Conservation (phyloP, 257 asterid genomes). For the Phtheirospermum japonicum region DNA sequence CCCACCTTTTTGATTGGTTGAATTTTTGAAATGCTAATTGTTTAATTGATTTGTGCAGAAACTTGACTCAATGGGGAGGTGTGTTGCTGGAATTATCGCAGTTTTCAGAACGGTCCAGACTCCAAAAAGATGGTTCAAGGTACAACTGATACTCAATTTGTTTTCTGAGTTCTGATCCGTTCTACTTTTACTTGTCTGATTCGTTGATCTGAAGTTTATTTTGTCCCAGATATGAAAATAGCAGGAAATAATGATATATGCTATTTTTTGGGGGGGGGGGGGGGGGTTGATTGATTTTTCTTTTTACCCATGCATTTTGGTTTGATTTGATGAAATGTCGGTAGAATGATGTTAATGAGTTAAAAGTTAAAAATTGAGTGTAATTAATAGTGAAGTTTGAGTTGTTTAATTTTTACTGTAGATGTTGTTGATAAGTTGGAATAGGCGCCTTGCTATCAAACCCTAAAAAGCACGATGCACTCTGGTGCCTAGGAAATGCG, state of each 20-base stretch:
- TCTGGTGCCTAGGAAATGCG: conserved; percentile 93
- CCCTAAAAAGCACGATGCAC: conserved; percentile 63
- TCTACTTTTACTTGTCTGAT: background rate
- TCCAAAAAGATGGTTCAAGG: conserved; percentile 80
- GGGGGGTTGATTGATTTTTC: background rate
- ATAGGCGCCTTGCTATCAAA: conserved; percentile 71
- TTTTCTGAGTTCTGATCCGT: background rate
- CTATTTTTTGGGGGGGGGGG: conserved; percentile 62
- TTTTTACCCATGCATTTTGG: background rate
- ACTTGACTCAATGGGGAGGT: conserved; percentile 90
- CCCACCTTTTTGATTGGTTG: background rate
- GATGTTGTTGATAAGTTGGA: conserved; percentile 77
- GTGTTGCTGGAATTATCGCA: conserved; percentile 83
- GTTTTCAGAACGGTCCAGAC: conserved; percentile 68
- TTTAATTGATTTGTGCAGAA: conserved; percentile 47
- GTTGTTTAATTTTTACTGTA: conserved; percentile 28
- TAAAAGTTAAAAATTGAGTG: background rate
- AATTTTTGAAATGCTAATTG: background rate
- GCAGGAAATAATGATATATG: background rate
- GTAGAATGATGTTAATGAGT: background rate
- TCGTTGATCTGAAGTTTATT: background rate
- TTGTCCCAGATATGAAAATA: no score
- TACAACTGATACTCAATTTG: conserved; percentile 12
- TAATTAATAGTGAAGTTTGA: conserved; percentile 4
- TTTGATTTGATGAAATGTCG: no score